Conservation (phyloP, 1,284 basidiomycete genomes). For the Fistulina hepatica region DNA sequence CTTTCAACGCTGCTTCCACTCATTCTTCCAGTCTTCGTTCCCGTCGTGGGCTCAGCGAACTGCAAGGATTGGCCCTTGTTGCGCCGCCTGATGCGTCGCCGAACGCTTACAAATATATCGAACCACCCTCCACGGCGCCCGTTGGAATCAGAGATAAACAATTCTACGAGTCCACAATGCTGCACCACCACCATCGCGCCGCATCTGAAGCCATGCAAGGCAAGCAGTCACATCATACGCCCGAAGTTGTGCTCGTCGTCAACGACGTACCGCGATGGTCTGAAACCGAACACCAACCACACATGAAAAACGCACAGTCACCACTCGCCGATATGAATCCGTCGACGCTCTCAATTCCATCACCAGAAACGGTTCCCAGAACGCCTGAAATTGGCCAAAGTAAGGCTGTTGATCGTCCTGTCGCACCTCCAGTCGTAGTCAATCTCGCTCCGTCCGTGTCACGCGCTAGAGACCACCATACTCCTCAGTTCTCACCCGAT, state of each 20-base stretch:
- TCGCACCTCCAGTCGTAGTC: slow-evolving; percentile 48
- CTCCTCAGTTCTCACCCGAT: slow-evolving; percentile 14
- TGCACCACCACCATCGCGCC: slow-evolving; percentile 31
- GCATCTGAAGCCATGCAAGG: slow-evolving; percentile 31
- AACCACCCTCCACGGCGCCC: slow-evolving; percentile 41
- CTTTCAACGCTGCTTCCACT: slow-evolving; percentile 18
- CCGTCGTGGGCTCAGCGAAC: slow-evolving; percentile 33
- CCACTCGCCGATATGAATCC: not conserved
- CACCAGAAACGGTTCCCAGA: slow-evolving; percentile 19
- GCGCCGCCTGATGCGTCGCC: slow-evolving; percentile 57
- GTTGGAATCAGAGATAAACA: slow-evolving; percentile 12
- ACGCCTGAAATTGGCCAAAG: slow-evolving; percentile 49
- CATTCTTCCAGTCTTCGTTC: slow-evolving; percentile 26
- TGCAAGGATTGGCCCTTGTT: slow-evolving; percentile 49
- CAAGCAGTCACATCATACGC: slow-evolving; percentile 13
- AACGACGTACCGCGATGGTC: slow-evolving; percentile 21
- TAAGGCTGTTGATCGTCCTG: slow-evolving; percentile 44
- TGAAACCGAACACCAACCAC: slow-evolving; percentile 6
- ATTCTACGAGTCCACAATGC: slow-evolving; percentile 14
- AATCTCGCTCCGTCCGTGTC: slow-evolving; percentile 27
- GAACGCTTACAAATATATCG: slow-evolving; percentile 37
- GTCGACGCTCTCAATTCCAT: slow-evolving; percentile 1
- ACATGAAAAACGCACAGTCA: not conserved
- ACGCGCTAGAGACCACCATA: slow-evolving; percentile 19
- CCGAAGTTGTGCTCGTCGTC: slow-evolving; percentile 22